phyloP scores from a whole-genome alignment of 768 basidiomycete species.

The Daedalea quercina region DNA sequence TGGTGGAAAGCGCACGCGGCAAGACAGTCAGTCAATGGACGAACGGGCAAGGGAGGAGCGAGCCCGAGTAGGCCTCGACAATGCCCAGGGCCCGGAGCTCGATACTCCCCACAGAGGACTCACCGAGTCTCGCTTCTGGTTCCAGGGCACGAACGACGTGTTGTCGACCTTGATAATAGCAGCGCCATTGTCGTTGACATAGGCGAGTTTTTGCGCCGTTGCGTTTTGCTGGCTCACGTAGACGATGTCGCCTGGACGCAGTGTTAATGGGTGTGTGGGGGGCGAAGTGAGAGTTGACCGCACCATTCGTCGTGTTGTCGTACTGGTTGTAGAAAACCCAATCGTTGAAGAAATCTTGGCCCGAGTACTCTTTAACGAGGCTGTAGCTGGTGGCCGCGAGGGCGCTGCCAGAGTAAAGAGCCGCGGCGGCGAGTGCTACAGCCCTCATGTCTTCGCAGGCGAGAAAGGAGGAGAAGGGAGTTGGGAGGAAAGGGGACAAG shows the following conservation, averaged over 20 bases:
- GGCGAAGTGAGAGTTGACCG: background rate
- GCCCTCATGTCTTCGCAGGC: background rate
- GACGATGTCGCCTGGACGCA: conserved; percentile 55
- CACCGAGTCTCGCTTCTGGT: conserved; percentile 52
- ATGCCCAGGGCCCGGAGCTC: too few relatives aligned
- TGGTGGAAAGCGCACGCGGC: conserved; percentile 10
- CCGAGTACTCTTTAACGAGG: conserved; percentile 27
- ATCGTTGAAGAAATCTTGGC: conserved; percentile 33
- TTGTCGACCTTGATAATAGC: conserved; percentile 77
- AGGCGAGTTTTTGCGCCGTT: conserved; percentile 43
- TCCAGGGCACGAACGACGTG: conserved; percentile 43
- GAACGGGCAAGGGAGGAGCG: too few relatives aligned
- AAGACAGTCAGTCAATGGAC: background rate
- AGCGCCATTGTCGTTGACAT: conserved; percentile 50
- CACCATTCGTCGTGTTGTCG: conserved; percentile 19
- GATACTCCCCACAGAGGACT: background rate
- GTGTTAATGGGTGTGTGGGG: conserved; percentile 5
- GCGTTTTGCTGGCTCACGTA: conserved; percentile 47
- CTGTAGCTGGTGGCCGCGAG: background rate
- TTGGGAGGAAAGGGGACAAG: too few relatives aligned
- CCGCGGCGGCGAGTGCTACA: background rate
- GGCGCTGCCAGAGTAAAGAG: background rate
- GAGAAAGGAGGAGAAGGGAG: too few relatives aligned
- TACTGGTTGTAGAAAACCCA: conserved; percentile 36
- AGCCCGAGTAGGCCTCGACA: too few relatives aligned